Conservation (phyloP, 2,329 filamentous ascomycete genomes). For the Aspergillus niger region DNA sequence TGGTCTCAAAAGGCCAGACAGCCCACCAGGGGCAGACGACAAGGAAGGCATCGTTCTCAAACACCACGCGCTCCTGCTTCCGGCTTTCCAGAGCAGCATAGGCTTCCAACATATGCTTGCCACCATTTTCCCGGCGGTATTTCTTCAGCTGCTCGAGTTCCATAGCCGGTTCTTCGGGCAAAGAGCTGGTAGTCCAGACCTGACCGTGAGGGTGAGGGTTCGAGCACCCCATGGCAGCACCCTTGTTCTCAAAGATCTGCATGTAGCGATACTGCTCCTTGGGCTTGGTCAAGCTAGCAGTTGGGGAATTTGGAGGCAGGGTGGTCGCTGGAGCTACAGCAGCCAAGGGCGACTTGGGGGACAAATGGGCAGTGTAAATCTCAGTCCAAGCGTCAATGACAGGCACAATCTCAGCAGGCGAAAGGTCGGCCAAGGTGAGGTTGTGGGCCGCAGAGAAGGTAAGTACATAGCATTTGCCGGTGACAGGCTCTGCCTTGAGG, state of each 20-base stretch:
- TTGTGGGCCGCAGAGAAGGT: slow-evolving; percentile 92
- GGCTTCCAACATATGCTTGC: slow-evolving; percentile 77
- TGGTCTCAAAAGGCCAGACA: slow-evolving; percentile 93
- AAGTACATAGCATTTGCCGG: slow-evolving; percentile 94
- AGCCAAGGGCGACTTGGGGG: slow-evolving; percentile 67
- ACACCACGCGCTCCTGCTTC: slow-evolving; percentile 83
- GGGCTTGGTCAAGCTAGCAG: slow-evolving; percentile 54
- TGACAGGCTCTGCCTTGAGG: slow-evolving; percentile 80
- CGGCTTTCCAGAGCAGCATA: slow-evolving; percentile 81
- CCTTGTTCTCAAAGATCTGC: slow-evolving; percentile 99
- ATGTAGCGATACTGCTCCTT: slow-evolving; percentile 87
- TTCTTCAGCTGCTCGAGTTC: slow-evolving; percentile 78
- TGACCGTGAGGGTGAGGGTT: slow-evolving; percentile 98
- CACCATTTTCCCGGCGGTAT: slow-evolving; percentile 72
- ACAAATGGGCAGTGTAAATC: slow-evolving; percentile 81
- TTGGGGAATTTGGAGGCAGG: slow-evolving; percentile 50
- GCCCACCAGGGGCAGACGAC: slow-evolving; percentile 98
- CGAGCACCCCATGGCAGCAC: slow-evolving; percentile 95
- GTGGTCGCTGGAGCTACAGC: slow-evolving; percentile 49
- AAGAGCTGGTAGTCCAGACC: slow-evolving; percentile 87
- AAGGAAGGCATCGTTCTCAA: slow-evolving; percentile 81
- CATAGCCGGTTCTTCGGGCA: slow-evolving; percentile 83
- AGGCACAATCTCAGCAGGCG: slow-evolving; percentile 72
- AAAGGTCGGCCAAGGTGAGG: slow-evolving; percentile 88
- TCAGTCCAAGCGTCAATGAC: slow-evolving; percentile 89